Base-by-base conservation (phyloP, 371 early-diverging fungal genomes). In the Thermomucor indicae-seudaticae region DNA sequence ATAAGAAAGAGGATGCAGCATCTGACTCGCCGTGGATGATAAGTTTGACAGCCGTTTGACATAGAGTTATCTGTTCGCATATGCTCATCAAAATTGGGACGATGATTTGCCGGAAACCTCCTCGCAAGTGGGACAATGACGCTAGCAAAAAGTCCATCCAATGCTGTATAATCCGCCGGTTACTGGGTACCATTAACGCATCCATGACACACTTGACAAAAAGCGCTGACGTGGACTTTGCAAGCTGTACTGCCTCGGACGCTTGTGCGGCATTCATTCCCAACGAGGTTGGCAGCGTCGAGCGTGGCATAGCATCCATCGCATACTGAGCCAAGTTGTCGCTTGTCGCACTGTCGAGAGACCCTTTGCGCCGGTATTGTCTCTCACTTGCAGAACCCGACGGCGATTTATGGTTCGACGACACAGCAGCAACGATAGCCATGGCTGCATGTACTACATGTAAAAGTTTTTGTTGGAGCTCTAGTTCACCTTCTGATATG, bases 101-200 rank as follows among this genome's bases (percentile, higher is more conserved):
- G 3, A 90, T 49, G 20, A 85, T 65, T 20, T 64, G 61, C 4
- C 79, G 67, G 56, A 88, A 89, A 22, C 77, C 84, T 23, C 72
- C 64, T 28, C 80, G 72, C 22, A 88, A 48, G 40, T 75, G 80
- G 0, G 86, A 84, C 5, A 91, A 60, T 1, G 81, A 72, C 3
- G 77, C 65, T 43, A 84, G 62, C 51, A 87, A 63, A 55, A 89
- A 87, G 52, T 91, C 88, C 65, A 87, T 78, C 88, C 88, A 91
- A 43, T 85, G 77, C 25, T 83, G 83, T n/a, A 89, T 60, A 29
- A 88, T 67, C 1, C 80, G 69, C 14, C 86, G 82, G 46, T 89
- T 88, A 7, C 72, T 65, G 6, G 68, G 45, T 6, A 71, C 49
- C 0, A 78, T 67, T 11, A 91, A 55, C 3, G 88, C 86, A 53